Percentiles rank a stretch among this genome's conserved stretches.
Evolutionary conservation across 306 rosid species (phyloP).

Genomic region (Fragaria nilgerrensis): DNA sequence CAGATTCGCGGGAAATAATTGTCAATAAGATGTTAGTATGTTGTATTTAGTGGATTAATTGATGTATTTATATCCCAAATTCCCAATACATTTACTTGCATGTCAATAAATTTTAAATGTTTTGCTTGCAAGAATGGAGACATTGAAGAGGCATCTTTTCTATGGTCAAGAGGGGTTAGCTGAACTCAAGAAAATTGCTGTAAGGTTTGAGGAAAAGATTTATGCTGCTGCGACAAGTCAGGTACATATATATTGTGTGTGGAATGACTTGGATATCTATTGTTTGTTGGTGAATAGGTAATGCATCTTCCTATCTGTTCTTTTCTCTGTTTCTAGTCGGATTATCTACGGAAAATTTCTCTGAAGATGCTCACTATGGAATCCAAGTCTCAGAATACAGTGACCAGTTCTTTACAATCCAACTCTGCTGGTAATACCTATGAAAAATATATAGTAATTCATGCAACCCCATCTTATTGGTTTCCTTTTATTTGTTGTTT

Average conservation of each 20-base stretch:
- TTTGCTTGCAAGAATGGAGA: conserved; percentile 53
- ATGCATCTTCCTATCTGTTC: too few relatives aligned
- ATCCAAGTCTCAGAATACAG: conserved; percentile 41
- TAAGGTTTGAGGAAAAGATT: conserved; percentile 80
- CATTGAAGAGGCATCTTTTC: conserved; percentile 53
- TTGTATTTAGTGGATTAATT: neutral
- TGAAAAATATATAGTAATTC: neutral
- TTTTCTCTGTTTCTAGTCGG: conserved; percentile 22
- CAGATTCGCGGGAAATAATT: conserved; percentile 44
- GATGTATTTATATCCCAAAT: neutral
- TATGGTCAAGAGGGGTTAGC: conserved; percentile 53
- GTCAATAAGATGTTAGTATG: conserved; percentile 46
- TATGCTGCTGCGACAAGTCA: conserved; percentile 56
- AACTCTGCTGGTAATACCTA: neutral
- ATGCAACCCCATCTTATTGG: neutral
- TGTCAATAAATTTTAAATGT: neutral
- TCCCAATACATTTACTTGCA: neutral
- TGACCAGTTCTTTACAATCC: neutral
- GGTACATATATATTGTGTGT: conserved; percentile 34
- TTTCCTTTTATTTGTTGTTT: neutral
- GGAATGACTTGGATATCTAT: neutral
- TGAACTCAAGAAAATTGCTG: conserved; percentile 61
- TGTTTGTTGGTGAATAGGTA: neutral
- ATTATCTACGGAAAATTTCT: conserved; percentile 38
- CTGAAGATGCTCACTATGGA: conserved; percentile 52